A percentile compares a stretch with the other conserved stretches of the same genome.
These are phyloP conservation scores for Amauroascus niger DNA, from an alignment of 2,329 filamentous ascomycete species.

Conservation along the genomic window DNA sequence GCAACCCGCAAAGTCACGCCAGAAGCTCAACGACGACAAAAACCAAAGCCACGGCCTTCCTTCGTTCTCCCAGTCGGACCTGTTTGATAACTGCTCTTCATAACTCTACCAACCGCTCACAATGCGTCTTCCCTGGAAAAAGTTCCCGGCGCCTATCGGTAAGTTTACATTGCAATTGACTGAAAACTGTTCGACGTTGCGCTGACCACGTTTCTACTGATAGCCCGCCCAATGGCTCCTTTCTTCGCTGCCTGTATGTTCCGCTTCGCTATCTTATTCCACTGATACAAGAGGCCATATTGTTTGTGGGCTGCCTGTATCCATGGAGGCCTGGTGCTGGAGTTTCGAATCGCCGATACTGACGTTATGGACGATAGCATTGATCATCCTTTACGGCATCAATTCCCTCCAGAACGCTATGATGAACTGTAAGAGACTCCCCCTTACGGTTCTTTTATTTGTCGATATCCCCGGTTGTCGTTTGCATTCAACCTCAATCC, in stretches of 20 bases:
- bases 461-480: too few relatives aligned
- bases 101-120: slow-evolving; percentile 33
- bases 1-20: slow-evolving; percentile 8
- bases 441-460: neutral
- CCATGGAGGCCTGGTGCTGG: neutral
- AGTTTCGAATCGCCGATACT: neutral
- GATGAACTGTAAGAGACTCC: slow-evolving; percentile 65
- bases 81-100: neutral
- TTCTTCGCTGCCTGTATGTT: slow-evolving; percentile 88
- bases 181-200: slow-evolving; percentile 16
- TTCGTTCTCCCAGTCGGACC: slow-evolving; percentile 2
- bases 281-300: neutral
- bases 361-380: slow-evolving; percentile 38
- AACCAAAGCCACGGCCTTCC: slow-evolving; percentile 4
- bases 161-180: slow-evolving; percentile 37
- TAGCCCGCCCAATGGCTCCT: slow-evolving; percentile 82
- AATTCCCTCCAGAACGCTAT: slow-evolving; percentile 71
- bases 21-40: slow-evolving; percentile 3
- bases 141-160: slow-evolving; percentile 71
- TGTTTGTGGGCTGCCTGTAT: neutral
- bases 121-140: slow-evolving; percentile 75
- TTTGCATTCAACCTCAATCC: slow-evolving; percentile 3
- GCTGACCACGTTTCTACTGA: slow-evolving; percentile 26
- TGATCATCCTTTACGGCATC: slow-evolving; percentile 82
- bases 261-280: neutral